A percentile compares a stretch with the other conserved stretches of the same genome.
Evolutionary conservation across 345 rosid genomes (phyloP).

Genomic region (Eucalyptus lansdowneana): DNA sequence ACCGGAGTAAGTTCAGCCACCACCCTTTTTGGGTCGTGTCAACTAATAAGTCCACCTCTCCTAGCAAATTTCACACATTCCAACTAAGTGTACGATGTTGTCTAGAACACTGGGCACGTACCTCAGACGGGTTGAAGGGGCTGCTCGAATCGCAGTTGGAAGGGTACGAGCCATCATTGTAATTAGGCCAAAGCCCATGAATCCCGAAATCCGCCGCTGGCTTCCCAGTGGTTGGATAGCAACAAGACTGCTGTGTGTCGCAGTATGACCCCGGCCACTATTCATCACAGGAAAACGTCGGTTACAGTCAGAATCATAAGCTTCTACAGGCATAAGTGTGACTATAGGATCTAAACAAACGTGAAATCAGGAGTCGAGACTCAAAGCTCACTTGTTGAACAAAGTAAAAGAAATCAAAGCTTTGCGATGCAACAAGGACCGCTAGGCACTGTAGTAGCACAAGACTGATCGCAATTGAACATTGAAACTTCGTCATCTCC

Average conservation of each 20-base stretch:
- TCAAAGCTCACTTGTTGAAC: conserved; percentile 56
- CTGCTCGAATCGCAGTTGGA: conserved; percentile 52
- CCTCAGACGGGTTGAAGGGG: conserved; percentile 47
- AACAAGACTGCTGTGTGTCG: conserved; percentile 53
- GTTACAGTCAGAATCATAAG: not conserved
- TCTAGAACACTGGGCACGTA: not conserved
- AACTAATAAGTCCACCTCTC: not conserved
- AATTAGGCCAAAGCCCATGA: conserved; percentile 95
- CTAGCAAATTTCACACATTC: no score
- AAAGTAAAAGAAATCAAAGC: conserved; percentile 92
- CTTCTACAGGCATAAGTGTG: not conserved
- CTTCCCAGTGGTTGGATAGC: conserved; percentile 79
- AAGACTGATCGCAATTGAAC: conserved; percentile 5
- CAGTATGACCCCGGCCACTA: conserved; percentile 99
- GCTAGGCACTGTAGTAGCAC: conserved; percentile 11
- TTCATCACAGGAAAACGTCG: not conserved
- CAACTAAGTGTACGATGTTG: not conserved
- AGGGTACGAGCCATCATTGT: conserved; percentile 71
- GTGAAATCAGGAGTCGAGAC: no score
- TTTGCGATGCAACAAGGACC: conserved; percentile 36
- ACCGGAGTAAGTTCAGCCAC: not conserved
- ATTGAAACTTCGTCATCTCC: conserved; percentile 11
- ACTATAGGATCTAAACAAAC: not conserved
- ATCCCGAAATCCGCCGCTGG: conserved; percentile 87
- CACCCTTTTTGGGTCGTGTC: not conserved